Base-by-base conservation (phyloP, 2,329 filamentous ascomycete species). In the Xylaria sp. region DNA sequence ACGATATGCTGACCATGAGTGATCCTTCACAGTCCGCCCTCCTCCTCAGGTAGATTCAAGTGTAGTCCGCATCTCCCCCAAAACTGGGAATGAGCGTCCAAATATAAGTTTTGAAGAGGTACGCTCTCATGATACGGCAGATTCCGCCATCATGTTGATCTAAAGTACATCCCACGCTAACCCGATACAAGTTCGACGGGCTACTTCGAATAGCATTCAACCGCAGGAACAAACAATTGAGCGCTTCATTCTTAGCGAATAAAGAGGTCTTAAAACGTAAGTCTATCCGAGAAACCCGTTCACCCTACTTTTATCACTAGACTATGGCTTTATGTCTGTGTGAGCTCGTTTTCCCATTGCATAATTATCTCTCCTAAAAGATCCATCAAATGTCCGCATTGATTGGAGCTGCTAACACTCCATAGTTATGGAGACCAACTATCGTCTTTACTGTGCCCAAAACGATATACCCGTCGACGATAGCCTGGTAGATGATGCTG, bases 371-470 rank as follows among this genome's bases (percentile, higher is more conserved):
- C 18, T 10, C 5, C 46, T 20, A 23, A 12, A 23, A 20, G n/a
- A 25, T 5, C 20, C n/a, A 48, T 10, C 15, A 18, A 9, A 62
- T 31, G 8, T 57, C n/a, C 8, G n/a, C 25, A 20, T 48, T 2
- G n/a, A 25, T 50, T 10, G 23, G 1, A 50, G 13, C 4, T 63
- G 31, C 61, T 92, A 92, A 18, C 94, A 89, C 66, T 93, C 91
- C 97, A 1, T 86, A 97, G 78, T 98, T 86, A 84, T 97, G 23
- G 94, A 97, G 82, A 85, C 88, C 73, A 98, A 98, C 81, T 98
- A 97, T 82, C 87, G 93, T 71, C 92, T 94, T 2, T 98, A 90
- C 87, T 97, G 94, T 79, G 92, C 94, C 46, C 91, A 97, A 81
- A 93, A 97, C 77, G 90, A 94, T 76, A 89, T 97, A 18, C 81